These are phyloP conservation scores for Drechslera avenae DNA, from an alignment of 2,329 filamentous ascomycete species.

Conservation along the genomic window DNA sequence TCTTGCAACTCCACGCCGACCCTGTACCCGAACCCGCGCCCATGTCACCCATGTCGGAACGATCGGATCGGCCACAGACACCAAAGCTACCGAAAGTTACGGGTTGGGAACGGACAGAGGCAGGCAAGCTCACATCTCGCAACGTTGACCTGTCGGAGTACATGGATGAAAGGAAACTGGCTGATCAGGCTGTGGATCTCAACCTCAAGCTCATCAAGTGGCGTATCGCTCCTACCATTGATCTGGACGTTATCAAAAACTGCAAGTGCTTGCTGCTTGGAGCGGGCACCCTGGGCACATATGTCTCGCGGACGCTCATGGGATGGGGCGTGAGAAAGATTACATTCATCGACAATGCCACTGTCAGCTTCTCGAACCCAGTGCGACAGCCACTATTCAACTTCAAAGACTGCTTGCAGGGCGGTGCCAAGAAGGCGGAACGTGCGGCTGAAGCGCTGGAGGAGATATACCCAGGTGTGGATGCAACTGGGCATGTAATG, in stretches of 20 bases:
- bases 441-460: conserved; percentile 79
- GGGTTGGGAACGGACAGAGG: conserved; percentile 87
- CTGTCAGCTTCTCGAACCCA: conserved; percentile 94
- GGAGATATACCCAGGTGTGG: conserved; percentile 89
- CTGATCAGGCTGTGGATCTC: conserved; percentile 92
- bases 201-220: conserved; percentile 99
- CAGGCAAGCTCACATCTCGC: conserved; percentile 77
- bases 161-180: conserved; percentile 86
- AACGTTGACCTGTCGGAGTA: conserved; percentile 86
- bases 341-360: conserved; percentile 92
- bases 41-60: conserved; percentile 15
- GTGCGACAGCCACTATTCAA: conserved; percentile 92
- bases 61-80: conserved; percentile 27
- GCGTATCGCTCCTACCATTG: conserved; percentile 86
- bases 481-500: conserved; percentile 77
- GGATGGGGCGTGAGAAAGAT: conserved; percentile 96
- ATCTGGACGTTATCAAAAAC: conserved; percentile 86
- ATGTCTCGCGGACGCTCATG: conserved; percentile 88
- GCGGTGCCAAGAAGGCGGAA: conserved; percentile 81
- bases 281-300: conserved; percentile 90
- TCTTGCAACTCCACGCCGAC: conserved; percentile 60
- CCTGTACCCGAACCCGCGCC: conserved; percentile 12
- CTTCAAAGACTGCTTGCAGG: conserved; percentile 85
- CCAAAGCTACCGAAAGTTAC: conserved; percentile 82
- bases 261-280: conserved; percentile 90